Base-by-base conservation (phyloP, 2,329 filamentous ascomycete genomes). In the Pseudomassariella vexata region DNA sequence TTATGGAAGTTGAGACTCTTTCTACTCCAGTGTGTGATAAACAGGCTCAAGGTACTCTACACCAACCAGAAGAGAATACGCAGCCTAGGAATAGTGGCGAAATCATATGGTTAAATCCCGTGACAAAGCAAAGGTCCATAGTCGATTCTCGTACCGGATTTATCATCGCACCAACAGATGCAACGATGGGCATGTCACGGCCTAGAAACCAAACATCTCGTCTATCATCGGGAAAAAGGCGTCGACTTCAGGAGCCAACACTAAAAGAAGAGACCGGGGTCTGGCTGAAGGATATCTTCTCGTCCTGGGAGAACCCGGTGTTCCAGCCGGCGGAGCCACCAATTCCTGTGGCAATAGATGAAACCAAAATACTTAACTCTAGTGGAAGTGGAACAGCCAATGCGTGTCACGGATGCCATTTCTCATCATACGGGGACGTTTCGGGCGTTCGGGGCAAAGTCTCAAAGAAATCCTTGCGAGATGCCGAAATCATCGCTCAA, bases 291-390 rank as follows among this genome's bases (percentile, higher is more conserved):
- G 59, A 67, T 6, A 46, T 90, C 6, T 56, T 87, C 2, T 54
- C 66, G 21, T 65, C 63, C 7, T 94, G 86, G 85, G 58, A 82
- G 7, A 94, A 89, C 37, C 85, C 86, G 0, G 63, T 85, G 1
- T 95, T 94, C 51, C 59, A 68, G n/a, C 48, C 53, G 4, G 53
- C 55, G 0, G 62, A 76, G 32, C 43, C 55, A 2, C 42, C 53
- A 0, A 68, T 80, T 15, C 72, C 69, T 51, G 36, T 45, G 31
- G 45, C 53, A 11, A 53, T 58, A 22, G 53, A 60, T 12, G 45
- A 47, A 28, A 30, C 28, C 15, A 24, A 16, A 16, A 18, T 34
- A 19, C 8, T 17, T 5, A 20, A 16, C 6, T 29, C 32, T 12
- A 47, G n/a, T 47, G 37, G 49, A 21, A 12, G 29, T n/a, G n/a